A percentile compares a stretch with the other conserved stretches of the same genome.
phyloP scores from a whole-genome alignment of 139 green algal genomes.

The Closterium sp. region DNA sequence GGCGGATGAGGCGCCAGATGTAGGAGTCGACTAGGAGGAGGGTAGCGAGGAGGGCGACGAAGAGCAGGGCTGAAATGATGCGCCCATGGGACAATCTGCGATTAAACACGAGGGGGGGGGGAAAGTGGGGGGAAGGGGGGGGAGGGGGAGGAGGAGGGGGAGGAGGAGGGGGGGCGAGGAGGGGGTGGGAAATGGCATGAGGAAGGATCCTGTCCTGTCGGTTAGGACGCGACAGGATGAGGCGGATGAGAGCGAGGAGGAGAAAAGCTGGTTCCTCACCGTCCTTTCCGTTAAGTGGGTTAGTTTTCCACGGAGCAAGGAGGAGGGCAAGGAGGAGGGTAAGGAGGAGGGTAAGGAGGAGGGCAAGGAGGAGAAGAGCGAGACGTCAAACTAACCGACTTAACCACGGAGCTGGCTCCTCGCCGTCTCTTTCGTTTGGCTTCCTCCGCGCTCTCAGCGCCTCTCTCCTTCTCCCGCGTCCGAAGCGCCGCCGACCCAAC shows the following conservation, averaged over 20 bases:
- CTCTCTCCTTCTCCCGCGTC: no score
- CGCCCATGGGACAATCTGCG: neutral
- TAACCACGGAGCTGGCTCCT: no score
- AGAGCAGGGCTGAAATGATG: neutral
- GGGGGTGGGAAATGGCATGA: neutral
- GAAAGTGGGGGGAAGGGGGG: neutral
- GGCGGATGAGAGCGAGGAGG: neutral
- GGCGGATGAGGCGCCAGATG: slow-evolving; percentile 34
- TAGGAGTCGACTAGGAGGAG: slow-evolving; percentile 20
- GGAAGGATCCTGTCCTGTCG: no score
- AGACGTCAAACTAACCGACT: no score
- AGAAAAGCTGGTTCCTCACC: neutral
- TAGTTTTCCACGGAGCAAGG: neutral
- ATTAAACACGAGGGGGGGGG: neutral
- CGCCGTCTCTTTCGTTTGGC: no score
- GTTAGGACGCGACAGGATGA: neutral
- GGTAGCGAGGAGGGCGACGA: slow-evolving; percentile 12
- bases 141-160: neutral
- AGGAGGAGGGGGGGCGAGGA: neutral
- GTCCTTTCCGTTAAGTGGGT: neutral
- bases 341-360: neutral
- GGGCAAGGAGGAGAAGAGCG: neutral
- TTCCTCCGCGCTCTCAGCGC: no score
- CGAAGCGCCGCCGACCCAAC: no score
- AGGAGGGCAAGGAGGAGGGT: neutral